Conservation (phyloP, 371 early-diverging fungal genomes). For the Rhizomucor pusillus region DNA sequence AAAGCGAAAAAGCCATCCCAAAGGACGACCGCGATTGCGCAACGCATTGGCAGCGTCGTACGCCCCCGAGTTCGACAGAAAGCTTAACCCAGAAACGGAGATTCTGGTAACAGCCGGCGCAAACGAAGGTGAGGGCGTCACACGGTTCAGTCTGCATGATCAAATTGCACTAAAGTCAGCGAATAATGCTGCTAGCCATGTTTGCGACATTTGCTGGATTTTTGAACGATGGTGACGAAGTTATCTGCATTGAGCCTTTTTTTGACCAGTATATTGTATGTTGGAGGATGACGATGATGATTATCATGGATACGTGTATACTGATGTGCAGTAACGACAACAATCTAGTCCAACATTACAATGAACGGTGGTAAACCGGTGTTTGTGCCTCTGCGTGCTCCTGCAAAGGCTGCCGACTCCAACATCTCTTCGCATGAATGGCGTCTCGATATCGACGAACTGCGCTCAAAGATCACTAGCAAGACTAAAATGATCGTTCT, state of each 20-base stretch:
- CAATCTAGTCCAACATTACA: constrained; percentile 68
- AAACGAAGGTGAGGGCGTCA: constrained; percentile 81
- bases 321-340: constrained; percentile 1
- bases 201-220: constrained; percentile 77
- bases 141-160: no score
- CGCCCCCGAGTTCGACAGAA: constrained; percentile 60
- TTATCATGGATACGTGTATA: not conserved
- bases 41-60: constrained; percentile 80
- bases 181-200: constrained; percentile 60
- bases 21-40: constrained; percentile 80
- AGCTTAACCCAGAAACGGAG: constrained; percentile 78
- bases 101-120: constrained; percentile 92
- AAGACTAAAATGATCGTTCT: constrained; percentile 87
- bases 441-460: constrained; percentile 82
- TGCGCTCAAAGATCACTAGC: constrained; percentile 73
- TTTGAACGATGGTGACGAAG: constrained; percentile 80
- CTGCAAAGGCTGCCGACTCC: constrained; percentile 39
- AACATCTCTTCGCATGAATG: constrained; percentile 71
- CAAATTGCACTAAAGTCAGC: no score
- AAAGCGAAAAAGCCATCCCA: constrained; percentile 54
- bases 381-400: constrained; percentile 77
- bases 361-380: constrained; percentile 91
- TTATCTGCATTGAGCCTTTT: constrained; percentile 91
- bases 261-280: constrained; percentile 91
- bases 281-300: no score